Evolutionary conservation across 2,329 filamentous ascomycete species (phyloP).

Genomic region (Tolypocladium guangdongense): DNA sequence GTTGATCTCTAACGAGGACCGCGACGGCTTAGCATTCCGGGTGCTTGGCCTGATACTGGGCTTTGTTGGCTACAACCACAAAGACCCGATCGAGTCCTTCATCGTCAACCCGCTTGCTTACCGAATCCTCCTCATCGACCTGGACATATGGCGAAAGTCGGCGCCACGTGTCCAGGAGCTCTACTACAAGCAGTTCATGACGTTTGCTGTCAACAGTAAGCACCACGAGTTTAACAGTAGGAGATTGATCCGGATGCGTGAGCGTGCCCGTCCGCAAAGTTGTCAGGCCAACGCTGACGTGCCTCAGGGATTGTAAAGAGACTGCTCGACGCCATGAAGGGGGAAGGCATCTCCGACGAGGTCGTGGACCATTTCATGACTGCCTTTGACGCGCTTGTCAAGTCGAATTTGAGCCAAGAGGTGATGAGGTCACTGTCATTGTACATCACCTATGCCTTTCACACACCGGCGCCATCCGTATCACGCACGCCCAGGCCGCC

Average conservation of each 20-base stretch:
- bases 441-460: constrained; percentile 87
- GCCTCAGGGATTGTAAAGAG: constrained; percentile 72
- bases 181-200: constrained; percentile 87
- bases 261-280: constrained; percentile 21
- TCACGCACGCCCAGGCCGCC: constrained; percentile 40
- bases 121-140: constrained; percentile 79
- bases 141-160: constrained; percentile 83
- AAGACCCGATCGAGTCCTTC: constrained; percentile 74
- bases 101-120: constrained; percentile 95
- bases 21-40: constrained; percentile 45
- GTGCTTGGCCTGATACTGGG: constrained; percentile 67
- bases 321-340: constrained; percentile 81
- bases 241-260: constrained; percentile 81
- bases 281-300: constrained; percentile 6
- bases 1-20: constrained; percentile 37
- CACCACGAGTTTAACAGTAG: constrained; percentile 87
- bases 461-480: constrained; percentile 40
- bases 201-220: constrained; percentile 82
- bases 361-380: constrained; percentile 66
- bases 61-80: constrained; percentile 81
- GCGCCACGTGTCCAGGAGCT: constrained; percentile 68
- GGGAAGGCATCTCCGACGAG: constrained; percentile 62
- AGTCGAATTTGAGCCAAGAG: constrained; percentile 71
- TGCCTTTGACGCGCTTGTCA: constrained; percentile 70
- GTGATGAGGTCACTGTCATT: constrained; percentile 78